A percentile compares a stretch with the other conserved stretches of the same genome.
These are phyloP conservation scores for Hypoxylon sp. DNA, from an alignment of 2,329 filamentous ascomycete genomes.

Conservation along the genomic window DNA sequence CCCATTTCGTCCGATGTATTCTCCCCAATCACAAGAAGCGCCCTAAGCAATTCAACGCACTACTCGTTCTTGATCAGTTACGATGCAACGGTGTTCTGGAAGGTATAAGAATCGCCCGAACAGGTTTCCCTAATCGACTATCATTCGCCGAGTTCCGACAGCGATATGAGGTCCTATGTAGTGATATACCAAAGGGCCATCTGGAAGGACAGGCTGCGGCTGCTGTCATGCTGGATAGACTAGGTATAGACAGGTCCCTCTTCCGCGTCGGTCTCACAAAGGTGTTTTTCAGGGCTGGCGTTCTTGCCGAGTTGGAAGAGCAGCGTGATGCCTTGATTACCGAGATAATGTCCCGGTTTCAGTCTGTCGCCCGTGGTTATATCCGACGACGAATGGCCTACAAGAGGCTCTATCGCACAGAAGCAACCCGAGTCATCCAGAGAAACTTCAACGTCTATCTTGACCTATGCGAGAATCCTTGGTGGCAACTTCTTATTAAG, in stretches of 20 bases:
- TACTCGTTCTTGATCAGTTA: constrained; percentile 96
- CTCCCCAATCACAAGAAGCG: constrained; percentile 97
- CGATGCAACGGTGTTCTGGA: constrained; percentile 99
- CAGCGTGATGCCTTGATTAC: constrained; percentile 91
- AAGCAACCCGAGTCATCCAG: constrained; percentile 94
- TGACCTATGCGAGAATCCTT: constrained; percentile 88
- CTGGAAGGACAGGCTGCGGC: constrained; percentile 89
- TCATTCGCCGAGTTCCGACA: constrained; percentile 94
- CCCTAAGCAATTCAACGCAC: constrained; percentile 89
- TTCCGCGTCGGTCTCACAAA: constrained; percentile 96
- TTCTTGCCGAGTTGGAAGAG: constrained; percentile 95
- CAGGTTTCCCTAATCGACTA: constrained; percentile 93
- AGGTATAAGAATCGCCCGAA: constrained; percentile 95
- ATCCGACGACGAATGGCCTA: constrained; percentile 86
- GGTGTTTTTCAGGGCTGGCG: constrained; percentile 96
- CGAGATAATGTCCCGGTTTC: constrained; percentile 92
- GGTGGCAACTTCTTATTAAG: constrained; percentile 94
- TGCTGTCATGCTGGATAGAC: constrained; percentile 85
- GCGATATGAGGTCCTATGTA: constrained; percentile 93
- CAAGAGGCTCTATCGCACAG: constrained; percentile 92
- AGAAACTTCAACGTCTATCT: constrained; percentile 93
- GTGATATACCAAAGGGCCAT: constrained; percentile 87
- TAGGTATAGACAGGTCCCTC: constrained; percentile 83
- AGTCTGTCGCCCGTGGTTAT: constrained; percentile 90
- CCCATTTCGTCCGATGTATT: constrained; percentile 97